Evolutionary conservation across 148 eudicot genomes (phyloP).

Genomic region (Camellia granthamiana): DNA sequence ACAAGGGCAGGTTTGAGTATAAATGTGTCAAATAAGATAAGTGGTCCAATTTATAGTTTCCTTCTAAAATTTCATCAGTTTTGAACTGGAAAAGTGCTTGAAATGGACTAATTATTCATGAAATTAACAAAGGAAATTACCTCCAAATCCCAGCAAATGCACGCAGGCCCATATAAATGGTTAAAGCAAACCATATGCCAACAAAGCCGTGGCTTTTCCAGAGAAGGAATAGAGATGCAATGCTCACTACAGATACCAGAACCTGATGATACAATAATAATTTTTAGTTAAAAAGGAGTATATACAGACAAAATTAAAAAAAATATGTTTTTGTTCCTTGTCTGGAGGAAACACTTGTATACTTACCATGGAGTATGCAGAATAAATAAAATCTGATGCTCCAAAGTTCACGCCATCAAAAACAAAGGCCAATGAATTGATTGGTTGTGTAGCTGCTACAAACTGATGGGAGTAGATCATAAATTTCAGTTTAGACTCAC

Average conservation of each 20-base stretch:
- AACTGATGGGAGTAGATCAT: conserved; percentile 32
- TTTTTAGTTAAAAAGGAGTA: not conserved
- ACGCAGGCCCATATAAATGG: conserved; percentile 81
- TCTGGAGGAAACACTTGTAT: not conserved
- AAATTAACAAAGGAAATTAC: conserved; percentile 29
- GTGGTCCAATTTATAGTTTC: not conserved
- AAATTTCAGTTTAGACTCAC: not conserved
- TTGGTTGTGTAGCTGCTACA: conserved; percentile 81
- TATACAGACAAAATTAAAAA: not conserved
- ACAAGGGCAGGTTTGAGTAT: too few species aligned
- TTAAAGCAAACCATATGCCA: conserved; percentile 88
- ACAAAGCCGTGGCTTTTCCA: conserved; percentile 60
- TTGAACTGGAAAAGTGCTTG: not conserved
- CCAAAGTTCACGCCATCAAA: conserved; percentile 88
- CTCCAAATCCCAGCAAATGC: conserved; percentile 86
- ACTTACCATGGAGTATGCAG: conserved; percentile 86
- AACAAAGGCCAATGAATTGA: conserved; percentile 73
- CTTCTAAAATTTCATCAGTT: not conserved
- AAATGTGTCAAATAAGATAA: too few species aligned
- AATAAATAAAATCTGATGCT: conserved; percentile 80
- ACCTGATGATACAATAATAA: conserved; percentile 41
- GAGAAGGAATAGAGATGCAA: conserved; percentile 57
- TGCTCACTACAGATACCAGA: conserved; percentile 60
- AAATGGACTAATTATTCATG: not conserved
- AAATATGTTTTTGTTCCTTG: not conserved